Base-by-base conservation (phyloP, 441 rosid species). In the Syzygium malaccense region DNA sequence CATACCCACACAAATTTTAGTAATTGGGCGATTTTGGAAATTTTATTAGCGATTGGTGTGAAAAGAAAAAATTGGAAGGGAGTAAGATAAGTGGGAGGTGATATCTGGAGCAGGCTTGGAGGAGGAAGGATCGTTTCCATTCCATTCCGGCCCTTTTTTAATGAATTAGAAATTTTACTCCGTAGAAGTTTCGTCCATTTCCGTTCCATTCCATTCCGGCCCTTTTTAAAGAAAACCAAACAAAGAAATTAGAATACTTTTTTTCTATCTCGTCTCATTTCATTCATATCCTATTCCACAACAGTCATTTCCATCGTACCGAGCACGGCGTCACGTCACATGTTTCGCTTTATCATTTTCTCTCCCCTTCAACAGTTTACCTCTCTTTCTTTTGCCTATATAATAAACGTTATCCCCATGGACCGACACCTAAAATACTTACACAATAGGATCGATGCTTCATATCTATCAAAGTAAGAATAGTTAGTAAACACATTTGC, bases 251-350 rank as follows among this genome's bases (percentile, higher is more conserved):
- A 7, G 9, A 45, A 45, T 1, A 20, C 58, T 26, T 8, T 20
- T 8, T 20, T 33, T 19, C 14, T 4, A 68, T 68, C 33, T 71
- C 26, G 23, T 33, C 20, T 4, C 23, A 10, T 19, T 37, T 10
- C 25, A 10, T 71, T 19, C 13, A 3, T 33, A 1, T 33, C 28
- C 41, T 20, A 37, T 19, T 71, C 28, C 6, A 71, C 2, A 37
- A 20, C 1, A 5, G 4, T 23, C 5, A 0, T 37, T 20, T 71
- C 23, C 5, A 71, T 11, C 80, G 3, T 71, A 37, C 14, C 80
- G 20, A 71, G 20, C 4, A 41, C 0, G 11, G 1, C 14, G 4
- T 37, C 1, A 2, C 4, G 4, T 71, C 1, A 2, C 0, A 2
- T 33, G 26, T 71, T 37, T 71, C 0, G 0, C 4, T 5, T 0